phyloP scores from a whole-genome alignment of 495 filamentous ascomycete genomes.

The Aspergillus cristatus region DNA sequence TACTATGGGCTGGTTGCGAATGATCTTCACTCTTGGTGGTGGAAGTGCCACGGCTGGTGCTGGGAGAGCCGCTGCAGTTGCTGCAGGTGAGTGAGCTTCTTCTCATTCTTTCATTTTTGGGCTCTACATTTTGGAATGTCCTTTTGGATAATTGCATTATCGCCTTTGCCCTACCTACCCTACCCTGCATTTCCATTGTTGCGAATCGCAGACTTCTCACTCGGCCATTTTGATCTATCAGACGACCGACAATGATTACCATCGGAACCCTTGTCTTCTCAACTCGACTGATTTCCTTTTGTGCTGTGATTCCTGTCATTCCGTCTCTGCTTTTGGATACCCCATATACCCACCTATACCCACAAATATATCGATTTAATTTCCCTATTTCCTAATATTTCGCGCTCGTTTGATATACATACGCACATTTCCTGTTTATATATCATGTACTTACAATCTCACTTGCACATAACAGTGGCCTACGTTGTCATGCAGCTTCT shows the following conservation, averaged over 20 bases:
- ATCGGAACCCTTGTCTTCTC: too few species aligned
- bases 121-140: too few species aligned
- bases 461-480: conserved; percentile 19
- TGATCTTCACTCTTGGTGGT: conserved; percentile 37
- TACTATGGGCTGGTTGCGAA: conserved; percentile 37
- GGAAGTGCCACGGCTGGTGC: conserved; percentile 31
- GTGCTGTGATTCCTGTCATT: too few species aligned
- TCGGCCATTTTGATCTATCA: too few species aligned
- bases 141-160: too few species aligned
- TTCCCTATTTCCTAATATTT: background rate
- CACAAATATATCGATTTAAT: background rate
- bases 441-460: conserved; percentile 5
- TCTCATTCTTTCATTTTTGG: background rate
- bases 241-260: too few species aligned
- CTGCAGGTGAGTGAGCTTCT: conserved; percentile 35
- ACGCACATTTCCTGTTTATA: too few species aligned
- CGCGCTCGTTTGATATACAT: background rate
- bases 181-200: too few species aligned
- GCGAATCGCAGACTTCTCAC: too few species aligned
- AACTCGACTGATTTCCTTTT: background rate
- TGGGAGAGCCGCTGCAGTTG: conserved; percentile 30
- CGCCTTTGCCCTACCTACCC: too few species aligned
- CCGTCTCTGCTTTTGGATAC: too few species aligned
- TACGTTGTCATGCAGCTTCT: conserved; percentile 24
- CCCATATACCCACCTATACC: background rate